Conservation (phyloP, 495 filamentous ascomycete species). For the Chaetomidium leptoderma region DNA sequence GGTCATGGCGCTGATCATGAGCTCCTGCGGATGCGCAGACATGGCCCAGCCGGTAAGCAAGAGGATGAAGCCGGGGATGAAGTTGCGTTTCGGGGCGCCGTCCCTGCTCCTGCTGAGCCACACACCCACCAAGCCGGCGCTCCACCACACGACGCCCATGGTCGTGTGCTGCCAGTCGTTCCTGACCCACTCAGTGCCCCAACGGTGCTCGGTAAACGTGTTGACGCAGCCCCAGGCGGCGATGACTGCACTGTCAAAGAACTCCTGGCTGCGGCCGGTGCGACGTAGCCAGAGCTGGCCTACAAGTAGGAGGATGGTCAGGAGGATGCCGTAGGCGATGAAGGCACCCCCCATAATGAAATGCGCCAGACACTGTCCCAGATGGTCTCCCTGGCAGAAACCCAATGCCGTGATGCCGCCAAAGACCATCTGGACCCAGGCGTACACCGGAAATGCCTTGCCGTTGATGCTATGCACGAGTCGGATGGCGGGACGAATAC, state of each 20-base stretch:
- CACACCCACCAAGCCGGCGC: conserved; percentile 81
- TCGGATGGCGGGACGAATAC: conserved; percentile 68
- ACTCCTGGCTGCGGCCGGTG: conserved; percentile 88
- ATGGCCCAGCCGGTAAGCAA: conserved; percentile 93
- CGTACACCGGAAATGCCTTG: conserved; percentile 77
- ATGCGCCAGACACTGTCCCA: conserved; percentile 91
- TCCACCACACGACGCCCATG: conserved; percentile 98
- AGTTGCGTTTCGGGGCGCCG: conserved; percentile 83
- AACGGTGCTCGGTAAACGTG: conserved; percentile 95
- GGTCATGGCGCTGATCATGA: conserved; percentile 81
- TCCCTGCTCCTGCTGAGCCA: conserved; percentile 83
- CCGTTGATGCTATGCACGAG: conserved; percentile 74
- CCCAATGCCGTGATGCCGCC: conserved; percentile 89
- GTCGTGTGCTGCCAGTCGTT: conserved; percentile 96
- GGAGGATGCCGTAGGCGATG: conserved; percentile 84
- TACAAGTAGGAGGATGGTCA: conserved; percentile 81
- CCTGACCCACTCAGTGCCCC: conserved; percentile 84
- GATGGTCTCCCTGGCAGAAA: conserved; percentile 89
- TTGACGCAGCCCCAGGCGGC: conserved; percentile 94
- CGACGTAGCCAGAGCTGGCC: conserved; percentile 83
- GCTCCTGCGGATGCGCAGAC: conserved; percentile 76
- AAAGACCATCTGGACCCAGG: conserved; percentile 96
- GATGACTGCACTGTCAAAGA: conserved; percentile 91
- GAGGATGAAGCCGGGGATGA: conserved; percentile 88
- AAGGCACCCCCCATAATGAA: conserved; percentile 99